Conservation (phyloP, 2,329 filamentous ascomycete genomes). For the Cladorrhinum sp. region DNA sequence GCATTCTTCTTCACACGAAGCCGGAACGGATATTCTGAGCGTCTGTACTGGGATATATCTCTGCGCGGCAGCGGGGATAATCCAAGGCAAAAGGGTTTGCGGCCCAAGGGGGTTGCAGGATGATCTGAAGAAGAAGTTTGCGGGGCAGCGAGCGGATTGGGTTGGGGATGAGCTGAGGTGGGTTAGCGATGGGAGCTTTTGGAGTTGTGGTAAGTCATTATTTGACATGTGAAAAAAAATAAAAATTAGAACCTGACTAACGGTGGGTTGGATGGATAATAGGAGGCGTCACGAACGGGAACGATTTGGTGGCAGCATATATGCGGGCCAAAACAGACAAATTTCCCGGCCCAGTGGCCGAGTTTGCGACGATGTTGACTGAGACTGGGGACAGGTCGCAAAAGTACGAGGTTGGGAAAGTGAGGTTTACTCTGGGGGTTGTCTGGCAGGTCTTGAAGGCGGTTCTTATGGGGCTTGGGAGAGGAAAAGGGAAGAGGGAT, state of each 20-base stretch:
- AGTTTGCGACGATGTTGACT: slow-evolving; percentile 42
- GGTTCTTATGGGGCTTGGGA: slow-evolving; percentile 28
- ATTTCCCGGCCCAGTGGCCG: slow-evolving; percentile 43
- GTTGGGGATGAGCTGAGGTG: slow-evolving; percentile 48
- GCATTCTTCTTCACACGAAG: slow-evolving; percentile 36
- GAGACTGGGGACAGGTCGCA: slow-evolving; percentile 50
- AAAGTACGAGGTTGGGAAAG: slow-evolving; percentile 40
- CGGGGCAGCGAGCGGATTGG: slow-evolving; percentile 34
- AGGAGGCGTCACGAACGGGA: slow-evolving; percentile 56
- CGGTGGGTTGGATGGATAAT: not conserved
- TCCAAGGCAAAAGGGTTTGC: slow-evolving; percentile 44
- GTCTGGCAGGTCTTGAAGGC: slow-evolving; percentile 40
- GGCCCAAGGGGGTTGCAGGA: slow-evolving; percentile 46
- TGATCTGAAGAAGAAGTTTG: slow-evolving; percentile 38
- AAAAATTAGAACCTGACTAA: not conserved
- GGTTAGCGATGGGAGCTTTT: slow-evolving; percentile 52
- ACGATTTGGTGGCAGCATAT: slow-evolving; percentile 54
- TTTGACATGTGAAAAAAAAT: not conserved
- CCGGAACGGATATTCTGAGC: slow-evolving; percentile 46
- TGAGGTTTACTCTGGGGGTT: slow-evolving; percentile 33
- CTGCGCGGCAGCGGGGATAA: slow-evolving; percentile 47
- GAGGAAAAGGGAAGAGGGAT: not conserved
- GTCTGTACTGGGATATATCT: slow-evolving; percentile 51
- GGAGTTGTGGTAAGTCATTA: slow-evolving; percentile 47
- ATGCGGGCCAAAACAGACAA: slow-evolving; percentile 39